These are phyloP conservation scores for Scytalidium sp. DNA, from an alignment of 2,329 filamentous ascomycete genomes.

Conservation along the genomic window DNA sequence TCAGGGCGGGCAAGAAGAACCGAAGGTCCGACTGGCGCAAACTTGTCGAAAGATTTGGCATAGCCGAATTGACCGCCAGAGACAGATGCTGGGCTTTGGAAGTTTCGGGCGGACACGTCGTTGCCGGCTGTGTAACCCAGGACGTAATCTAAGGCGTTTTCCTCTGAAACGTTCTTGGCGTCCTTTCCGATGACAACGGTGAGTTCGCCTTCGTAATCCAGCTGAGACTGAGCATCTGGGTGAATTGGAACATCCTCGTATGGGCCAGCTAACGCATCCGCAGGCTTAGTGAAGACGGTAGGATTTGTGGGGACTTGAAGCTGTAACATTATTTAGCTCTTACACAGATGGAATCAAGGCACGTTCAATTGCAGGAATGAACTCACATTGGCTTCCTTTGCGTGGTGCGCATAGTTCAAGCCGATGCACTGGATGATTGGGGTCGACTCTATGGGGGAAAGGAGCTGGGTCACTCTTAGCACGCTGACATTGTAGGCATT, in stretches of 20 bases:
- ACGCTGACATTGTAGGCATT: not conserved
- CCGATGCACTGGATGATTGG: conserved; percentile 57
- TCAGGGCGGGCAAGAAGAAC: conserved; percentile 27
- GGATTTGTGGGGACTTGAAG: conserved; percentile 41
- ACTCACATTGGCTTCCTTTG: conserved; percentile 14
- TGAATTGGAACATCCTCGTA: conserved; percentile 40
- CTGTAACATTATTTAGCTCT: conserved; percentile 3
- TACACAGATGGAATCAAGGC: not conserved
- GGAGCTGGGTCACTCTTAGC: conserved; percentile 7
- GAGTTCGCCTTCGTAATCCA: conserved; percentile 66
- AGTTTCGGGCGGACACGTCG: conserved; percentile 38
- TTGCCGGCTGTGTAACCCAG: conserved; percentile 41
- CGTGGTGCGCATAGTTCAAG: conserved; percentile 56
- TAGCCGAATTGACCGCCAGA: conserved; percentile 42
- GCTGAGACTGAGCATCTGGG: conserved; percentile 43
- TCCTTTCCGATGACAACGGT: conserved; percentile 47
- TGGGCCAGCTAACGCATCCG: conserved; percentile 34
- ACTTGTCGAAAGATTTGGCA: conserved; percentile 42
- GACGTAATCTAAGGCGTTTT: conserved; percentile 36
- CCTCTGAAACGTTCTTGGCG: conserved; percentile 36
- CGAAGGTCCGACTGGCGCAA: conserved; percentile 39
- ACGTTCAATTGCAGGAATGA: not conserved
- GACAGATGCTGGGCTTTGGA: conserved; percentile 24
- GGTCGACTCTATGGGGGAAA: conserved; percentile 8
- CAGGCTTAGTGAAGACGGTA: conserved; percentile 49